Base-by-base conservation (phyloP, 2,329 filamentous ascomycete genomes). In the Colletotrichum sp. region DNA sequence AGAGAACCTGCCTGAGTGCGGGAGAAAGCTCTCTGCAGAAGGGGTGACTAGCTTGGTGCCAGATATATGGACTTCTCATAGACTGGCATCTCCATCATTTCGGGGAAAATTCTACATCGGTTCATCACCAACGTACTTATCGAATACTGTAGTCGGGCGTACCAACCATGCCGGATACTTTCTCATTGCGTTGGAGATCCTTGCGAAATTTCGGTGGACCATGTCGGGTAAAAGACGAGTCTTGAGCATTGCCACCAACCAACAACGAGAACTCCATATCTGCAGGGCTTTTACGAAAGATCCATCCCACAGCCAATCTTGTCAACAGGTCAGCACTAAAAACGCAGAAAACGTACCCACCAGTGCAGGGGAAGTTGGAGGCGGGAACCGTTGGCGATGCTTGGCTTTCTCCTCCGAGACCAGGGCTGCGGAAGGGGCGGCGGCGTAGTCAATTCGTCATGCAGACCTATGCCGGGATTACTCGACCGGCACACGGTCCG, bases 1-100 rank as follows among this genome's bases (percentile, higher is more conserved):
- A 9, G 85, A 78, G 8, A 80, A 78, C 1, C 82, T 49, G 57
- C 12, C 60, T 65, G 60, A 65, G 30, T 15, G 60, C 28, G 32
- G 39, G 15, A 26, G 16, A 30, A 57, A 15, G 10, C 16, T 15
- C 4, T 30, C 39, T 59, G 18, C n/a, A 57, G 21, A 21, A 44
- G 30, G 30, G 64, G 9, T 24, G 30, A 28, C 24, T 39, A 65
- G 60, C 69, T 10, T 21, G 36, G 71, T 62, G 52, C 18, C 64
- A 69, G 71, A 69, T 73, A 63, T 68, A 73, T 68, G 69, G 57
- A 32, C 28, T 30, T 62, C 15, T 13, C 63, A 26, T 16, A 28
- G 10, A 52, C 12, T 7, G 4, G 10, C 9, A 6, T 12, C 49
- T 30, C 9, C 4, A 49, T 12, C 1, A 12, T 13, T 21, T 7